Evolutionary conservation across 2,329 filamentous ascomycete genomes (phyloP), one percentile per base, ranked within the genome.

Genomic region (Calonectria pteridis): DNA sequence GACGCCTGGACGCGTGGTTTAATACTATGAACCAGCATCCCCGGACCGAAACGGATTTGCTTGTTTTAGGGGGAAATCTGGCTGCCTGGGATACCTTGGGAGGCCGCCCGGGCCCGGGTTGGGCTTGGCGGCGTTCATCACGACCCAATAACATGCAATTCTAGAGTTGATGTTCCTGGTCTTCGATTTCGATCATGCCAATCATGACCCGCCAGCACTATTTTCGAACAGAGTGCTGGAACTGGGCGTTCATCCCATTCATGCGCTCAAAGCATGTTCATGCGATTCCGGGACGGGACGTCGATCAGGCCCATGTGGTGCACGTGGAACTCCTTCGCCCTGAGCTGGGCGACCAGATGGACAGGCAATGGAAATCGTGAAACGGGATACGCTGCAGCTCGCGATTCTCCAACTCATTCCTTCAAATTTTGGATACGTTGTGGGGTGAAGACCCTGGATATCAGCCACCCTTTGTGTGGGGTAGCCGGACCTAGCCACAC

Each of bases 361-460:
- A 69, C 23, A 51, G 59, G n/a, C 59, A 53, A 58, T 55, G 58
- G 31, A 58, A 37, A 66, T 66, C 59, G 40, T 69, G 71, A 69
- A 71, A 73, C 68, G 53, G n/a, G 28, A 35, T 50, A 66, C 40
- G 74, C 77, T 69, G 77, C 73, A 76, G 76, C 73, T 31, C 73
- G 67, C 72, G 62, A 76, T 69, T 71, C 78, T 76, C 74, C 74
- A 69, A 71, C 75, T 73, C 68, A 74, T 69, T 76, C 78, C 75
- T 76, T 76, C 40, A 74, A 63, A 37, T 37, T 71, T 49, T 74
- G 59, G 72, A 46, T 23, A 68, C 68, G 67, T 77, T 77, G 69
- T 77, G 78, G 76, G 73, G 76, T 73, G 63, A 75, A 69, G 74
- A 80, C 78, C 78, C 78, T 79, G 76, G 37, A 73, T 69, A 72